Conservation (phyloP, 1,284 basidiomycete genomes). For the Mycena citricolor region DNA sequence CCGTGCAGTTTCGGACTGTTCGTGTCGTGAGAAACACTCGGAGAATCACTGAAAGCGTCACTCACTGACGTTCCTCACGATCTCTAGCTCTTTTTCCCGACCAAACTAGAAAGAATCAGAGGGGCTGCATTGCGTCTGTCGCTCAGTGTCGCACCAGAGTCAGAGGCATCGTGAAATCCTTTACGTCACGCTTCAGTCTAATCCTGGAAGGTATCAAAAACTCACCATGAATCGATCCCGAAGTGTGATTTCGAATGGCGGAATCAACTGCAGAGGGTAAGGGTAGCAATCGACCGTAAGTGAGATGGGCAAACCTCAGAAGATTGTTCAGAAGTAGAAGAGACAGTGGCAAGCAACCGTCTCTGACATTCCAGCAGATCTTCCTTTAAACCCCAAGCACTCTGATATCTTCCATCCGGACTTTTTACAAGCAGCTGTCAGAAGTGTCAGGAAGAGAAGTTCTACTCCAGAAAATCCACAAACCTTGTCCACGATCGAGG, state of each 20-base stretch:
- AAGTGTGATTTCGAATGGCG: conserved; percentile 59
- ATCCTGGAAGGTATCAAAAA: conserved; percentile 13
- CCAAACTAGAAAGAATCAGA: conserved; percentile 49
- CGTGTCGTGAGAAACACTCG: background rate
- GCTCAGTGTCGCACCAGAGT: conserved; percentile 57
- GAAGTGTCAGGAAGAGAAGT: conserved; percentile 3
- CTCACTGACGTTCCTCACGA: conserved; percentile 61
- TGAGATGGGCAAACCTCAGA: conserved; percentile 44
- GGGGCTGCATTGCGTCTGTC: background rate
- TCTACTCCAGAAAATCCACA: too few species aligned
- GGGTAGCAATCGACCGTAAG: conserved; percentile 1
- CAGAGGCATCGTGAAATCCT: conserved; percentile 70
- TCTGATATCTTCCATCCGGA: conserved; percentile 66
- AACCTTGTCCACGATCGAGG: conserved; percentile 67
- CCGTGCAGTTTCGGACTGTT: conserved; percentile 62
- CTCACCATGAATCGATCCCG: conserved; percentile 63
- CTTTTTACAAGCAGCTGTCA: conserved; percentile 59
- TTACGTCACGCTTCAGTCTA: conserved; percentile 4
- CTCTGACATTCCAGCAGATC: conserved; percentile 68
- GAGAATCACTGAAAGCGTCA: conserved; percentile 15
- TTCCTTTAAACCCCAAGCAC: conserved; percentile 62
- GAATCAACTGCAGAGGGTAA: conserved; percentile 50
- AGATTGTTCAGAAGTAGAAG: conserved; percentile 54
- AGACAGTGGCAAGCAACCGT: conserved; percentile 56
- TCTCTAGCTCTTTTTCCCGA: conserved; percentile 65